Evolutionary conservation across 2,329 filamentous ascomycete species (phyloP), one percentile per base, ranked within the genome.

Genomic region (Aspergillus floridensis): DNA sequence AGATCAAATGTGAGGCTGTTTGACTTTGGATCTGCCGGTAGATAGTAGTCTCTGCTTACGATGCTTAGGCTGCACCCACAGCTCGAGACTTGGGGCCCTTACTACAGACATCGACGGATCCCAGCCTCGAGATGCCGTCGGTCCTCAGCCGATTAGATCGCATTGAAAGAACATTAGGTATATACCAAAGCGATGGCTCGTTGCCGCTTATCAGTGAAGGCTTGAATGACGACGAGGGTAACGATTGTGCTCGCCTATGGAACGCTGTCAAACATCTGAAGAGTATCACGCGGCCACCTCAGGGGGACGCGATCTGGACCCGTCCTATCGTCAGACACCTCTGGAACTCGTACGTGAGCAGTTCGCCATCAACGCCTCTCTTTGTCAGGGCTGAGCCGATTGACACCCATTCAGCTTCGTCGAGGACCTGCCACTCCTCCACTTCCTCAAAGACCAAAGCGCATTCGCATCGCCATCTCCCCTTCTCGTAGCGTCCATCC

Each of bases 371-470:
- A 10, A 41, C 26, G 19, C 35, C 3, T 24, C 14, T 38, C 22
- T 19, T 1, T 19, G 16, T 16, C 26, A 16, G 24, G 22, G 2
- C 10, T 16, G 19, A 19, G 19, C 3, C 7, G 12, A 47, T 56
- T 64, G 21, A 66, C 29, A 35, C 16, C 12, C 19, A 10, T 6
- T 10, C 31, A 72, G 69, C 19, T 71, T 72, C 48, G 49, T 71
- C 14, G 63, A 67, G 16, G 65, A 71, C 31, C 59, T 71, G 19
- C 69, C 69, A 10, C 63, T 71, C 24, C 61, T 72, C 19, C 70
- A 72, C 29, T 72, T 72, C 32, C 35, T 72, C n/a, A 65, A 63
- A 48, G 66, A 70, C 38, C 64, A 63, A n/a, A 64, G 61, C 38
- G 64, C 63, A 12, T 71, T 71, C 49, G 58, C 56, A 8, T 64